phyloP scores from a whole-genome alignment of 148 eudicot species.

The Vaccinium macrocarpon region DNA sequence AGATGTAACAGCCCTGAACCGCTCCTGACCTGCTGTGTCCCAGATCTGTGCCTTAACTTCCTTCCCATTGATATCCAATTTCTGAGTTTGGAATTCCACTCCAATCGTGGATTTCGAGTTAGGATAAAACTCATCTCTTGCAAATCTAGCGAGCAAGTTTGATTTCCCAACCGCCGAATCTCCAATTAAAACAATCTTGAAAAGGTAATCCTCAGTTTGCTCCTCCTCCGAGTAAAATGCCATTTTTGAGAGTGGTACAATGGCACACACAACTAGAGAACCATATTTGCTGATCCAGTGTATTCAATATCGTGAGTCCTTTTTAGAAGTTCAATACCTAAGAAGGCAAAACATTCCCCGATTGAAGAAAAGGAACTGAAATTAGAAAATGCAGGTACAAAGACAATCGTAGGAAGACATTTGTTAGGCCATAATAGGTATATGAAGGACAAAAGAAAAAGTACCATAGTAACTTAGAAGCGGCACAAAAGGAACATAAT shows the following conservation, averaged over 20 bases:
- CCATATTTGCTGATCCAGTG: conserved; percentile 26
- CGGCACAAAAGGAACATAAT: not conserved
- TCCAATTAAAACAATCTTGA: conserved; percentile 86
- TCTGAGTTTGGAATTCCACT: conserved; percentile 96
- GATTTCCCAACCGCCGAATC: conserved; percentile 98
- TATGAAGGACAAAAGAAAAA: conserved; percentile 6
- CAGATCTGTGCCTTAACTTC: conserved; percentile 96
- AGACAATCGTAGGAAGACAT: not conserved
- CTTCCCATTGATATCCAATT: conserved; percentile 77
- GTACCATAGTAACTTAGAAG: not conserved
- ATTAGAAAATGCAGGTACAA: not conserved
- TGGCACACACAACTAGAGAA: conserved; percentile 29
- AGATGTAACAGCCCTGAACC: conserved; percentile 97
- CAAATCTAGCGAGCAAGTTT: conserved; percentile 92
- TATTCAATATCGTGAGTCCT: not conserved
- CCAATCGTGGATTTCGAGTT: conserved; percentile 94
- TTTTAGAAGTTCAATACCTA: conserved; percentile 12
- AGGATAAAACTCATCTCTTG: conserved; percentile 86
- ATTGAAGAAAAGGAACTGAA: not conserved
- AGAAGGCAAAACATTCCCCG: conserved; percentile 11
- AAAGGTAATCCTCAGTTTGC: conserved; percentile 75
- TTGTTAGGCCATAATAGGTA: conserved; percentile 6
- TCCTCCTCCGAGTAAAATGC: conserved; percentile 63
- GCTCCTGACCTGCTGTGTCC: conserved; percentile 99
- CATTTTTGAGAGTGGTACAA: conserved; percentile 42